Percentiles rank a stretch among this genome's conserved stretches.
phyloP scores from a whole-genome alignment of 768 basidiomycete species.

The Mrakia frigida region DNA sequence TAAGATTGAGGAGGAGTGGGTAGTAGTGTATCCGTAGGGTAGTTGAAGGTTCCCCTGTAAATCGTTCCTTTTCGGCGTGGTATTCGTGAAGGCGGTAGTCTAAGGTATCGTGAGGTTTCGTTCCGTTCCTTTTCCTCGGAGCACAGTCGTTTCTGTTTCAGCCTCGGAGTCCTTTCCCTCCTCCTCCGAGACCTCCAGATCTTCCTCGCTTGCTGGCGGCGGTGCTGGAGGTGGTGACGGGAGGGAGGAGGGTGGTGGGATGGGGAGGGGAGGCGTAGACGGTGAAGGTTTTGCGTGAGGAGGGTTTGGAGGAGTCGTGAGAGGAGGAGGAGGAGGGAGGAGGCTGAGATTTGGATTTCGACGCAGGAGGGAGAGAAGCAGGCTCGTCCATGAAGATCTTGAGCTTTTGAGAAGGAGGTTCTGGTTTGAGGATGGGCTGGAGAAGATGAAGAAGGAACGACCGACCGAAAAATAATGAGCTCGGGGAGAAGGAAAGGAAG shows the following conservation, averaged over 20 bases:
- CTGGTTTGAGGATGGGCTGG: neutral
- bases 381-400: slow-evolving; percentile 15
- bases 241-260: neutral
- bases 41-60: no score
- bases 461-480: neutral
- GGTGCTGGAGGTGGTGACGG: neutral
- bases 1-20: no score
- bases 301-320: neutral
- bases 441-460: neutral
- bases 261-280: slow-evolving; percentile 12
- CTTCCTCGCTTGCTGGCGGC: neutral
- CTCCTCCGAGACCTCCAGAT: neutral
- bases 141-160: neutral
- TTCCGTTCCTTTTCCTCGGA: neutral
- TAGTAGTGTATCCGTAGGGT: no score
- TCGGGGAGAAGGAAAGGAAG: neutral
- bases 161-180: neutral
- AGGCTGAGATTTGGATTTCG: neutral
- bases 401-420: slow-evolving; percentile 3
- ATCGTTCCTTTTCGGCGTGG: no score
- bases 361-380: no score
- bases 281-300: slow-evolving; percentile 3
- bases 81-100: no score
- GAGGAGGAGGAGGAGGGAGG: neutral
- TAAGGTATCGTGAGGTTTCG: neutral